These are phyloP conservation scores for Boletellus sp. DNA, from an alignment of 768 basidiomycete species.

Conservation along the genomic window DNA sequence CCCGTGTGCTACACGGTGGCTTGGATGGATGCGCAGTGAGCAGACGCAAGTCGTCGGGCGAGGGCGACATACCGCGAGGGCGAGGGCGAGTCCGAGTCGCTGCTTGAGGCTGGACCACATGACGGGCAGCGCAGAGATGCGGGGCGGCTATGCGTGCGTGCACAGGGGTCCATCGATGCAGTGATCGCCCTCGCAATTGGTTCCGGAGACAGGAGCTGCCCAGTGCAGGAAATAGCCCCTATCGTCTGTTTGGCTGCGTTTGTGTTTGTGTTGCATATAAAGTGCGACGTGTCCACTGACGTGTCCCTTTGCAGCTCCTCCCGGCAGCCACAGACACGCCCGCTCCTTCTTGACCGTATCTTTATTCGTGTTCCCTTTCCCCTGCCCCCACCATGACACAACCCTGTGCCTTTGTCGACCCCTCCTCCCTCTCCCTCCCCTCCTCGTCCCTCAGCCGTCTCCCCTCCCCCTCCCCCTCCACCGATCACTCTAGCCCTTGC, in stretches of 20 bases:
- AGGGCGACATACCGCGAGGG: constrained; percentile 5
- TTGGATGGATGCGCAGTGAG: constrained; percentile 15
- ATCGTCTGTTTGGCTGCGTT: constrained; percentile 18
- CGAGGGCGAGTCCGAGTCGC: background rate
- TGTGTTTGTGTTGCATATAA: constrained; percentile 27
- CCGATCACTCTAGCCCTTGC: constrained; percentile 7
- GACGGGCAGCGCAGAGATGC: background rate
- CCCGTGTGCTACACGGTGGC: background rate
- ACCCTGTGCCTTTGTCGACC: constrained; percentile 34
- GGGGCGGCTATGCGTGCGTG: background rate
- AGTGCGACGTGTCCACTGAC: constrained; percentile 30
- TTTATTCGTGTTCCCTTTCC: constrained; percentile 15
- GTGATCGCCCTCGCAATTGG: background rate
- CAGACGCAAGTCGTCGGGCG: background rate
- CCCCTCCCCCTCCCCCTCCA: constrained; percentile 25
- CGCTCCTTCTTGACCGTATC: constrained; percentile 17
- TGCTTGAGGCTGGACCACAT: constrained; percentile 17
- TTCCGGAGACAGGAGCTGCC: background rate
- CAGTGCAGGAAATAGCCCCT: too few species aligned
- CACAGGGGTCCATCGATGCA: background rate
- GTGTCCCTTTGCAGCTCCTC: constrained; percentile 19
- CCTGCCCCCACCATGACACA: constrained; percentile 19
- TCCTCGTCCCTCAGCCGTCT: constrained; percentile 30
- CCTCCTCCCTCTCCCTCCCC: constrained; percentile 38
- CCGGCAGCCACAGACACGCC: constrained; percentile 22